Conservation (phyloP, 352 stramenopile species). For the Phytophthora palmivora region DNA sequence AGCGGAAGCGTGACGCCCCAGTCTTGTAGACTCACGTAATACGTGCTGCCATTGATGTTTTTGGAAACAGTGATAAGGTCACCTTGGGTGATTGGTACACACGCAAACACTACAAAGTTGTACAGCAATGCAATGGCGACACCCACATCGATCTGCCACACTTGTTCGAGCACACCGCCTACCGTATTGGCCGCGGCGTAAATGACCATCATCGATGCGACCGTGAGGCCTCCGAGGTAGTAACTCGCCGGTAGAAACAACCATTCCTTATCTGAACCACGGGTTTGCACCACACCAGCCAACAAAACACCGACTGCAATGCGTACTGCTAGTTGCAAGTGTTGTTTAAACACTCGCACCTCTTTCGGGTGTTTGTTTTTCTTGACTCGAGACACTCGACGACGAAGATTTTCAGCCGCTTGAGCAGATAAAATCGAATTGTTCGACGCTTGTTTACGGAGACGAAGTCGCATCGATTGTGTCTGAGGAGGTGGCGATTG, state of each 20-base stretch:
- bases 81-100: slow-evolving; percentile 57
- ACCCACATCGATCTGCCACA: slow-evolving; percentile 79
- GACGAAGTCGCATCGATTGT: slow-evolving; percentile 51
- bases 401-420: slow-evolving; percentile 23
- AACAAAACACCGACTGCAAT: slow-evolving; percentile 70
- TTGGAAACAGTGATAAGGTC: slow-evolving; percentile 51
- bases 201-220: slow-evolving; percentile 75
- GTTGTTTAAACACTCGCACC: slow-evolving; percentile 46
- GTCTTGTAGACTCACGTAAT: slow-evolving; percentile 73
- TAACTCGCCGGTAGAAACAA: slow-evolving; percentile 69
- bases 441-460: slow-evolving; percentile 38
- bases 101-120: slow-evolving; percentile 72
- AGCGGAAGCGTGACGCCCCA: slow-evolving; percentile 63
- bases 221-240: slow-evolving; percentile 73
- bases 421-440: slow-evolving; percentile 21
- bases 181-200: slow-evolving; percentile 67
- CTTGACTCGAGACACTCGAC: slow-evolving; percentile 46
- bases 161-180: slow-evolving; percentile 63
- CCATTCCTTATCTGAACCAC: slow-evolving; percentile 47
- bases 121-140: slow-evolving; percentile 77
- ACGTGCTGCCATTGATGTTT: slow-evolving; percentile 59
- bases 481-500: slow-evolving; percentile 36
- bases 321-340: slow-evolving; percentile 54
- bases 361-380: slow-evolving; percentile 55
- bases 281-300: slow-evolving; percentile 63